Percentiles rank a stretch among this genome's conserved stretches.
Evolutionary conservation across 192 early-diverging fungal species (phyloP).

Genomic region (Tieghemiomyces parasiticus): DNA sequence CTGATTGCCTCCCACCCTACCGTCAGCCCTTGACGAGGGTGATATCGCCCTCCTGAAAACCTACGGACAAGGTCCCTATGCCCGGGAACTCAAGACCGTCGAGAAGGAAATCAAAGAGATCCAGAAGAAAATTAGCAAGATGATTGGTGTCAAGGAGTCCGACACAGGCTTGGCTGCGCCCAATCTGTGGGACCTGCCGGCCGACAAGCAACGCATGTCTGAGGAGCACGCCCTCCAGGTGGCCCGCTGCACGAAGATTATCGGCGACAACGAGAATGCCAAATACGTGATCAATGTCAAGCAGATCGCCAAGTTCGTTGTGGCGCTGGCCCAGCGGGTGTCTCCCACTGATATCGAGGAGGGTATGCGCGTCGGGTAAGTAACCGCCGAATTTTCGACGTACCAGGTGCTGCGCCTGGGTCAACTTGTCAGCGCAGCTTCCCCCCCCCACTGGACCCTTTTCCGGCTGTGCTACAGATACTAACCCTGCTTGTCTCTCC

Average conservation of each 20-base stretch:
- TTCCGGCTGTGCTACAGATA: no score
- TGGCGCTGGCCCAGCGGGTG: conserved; percentile 88
- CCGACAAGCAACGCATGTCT: conserved; percentile 93
- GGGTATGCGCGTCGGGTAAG: conserved; percentile 92
- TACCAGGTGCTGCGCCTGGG: background rate
- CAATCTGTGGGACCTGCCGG: conserved; percentile 97
- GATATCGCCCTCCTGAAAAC: conserved; percentile 87
- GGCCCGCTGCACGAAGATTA: conserved; percentile 98
- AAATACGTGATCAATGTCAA: conserved; percentile 99
- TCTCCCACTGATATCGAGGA: conserved; percentile 99
- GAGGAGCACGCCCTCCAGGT: conserved; percentile 85
- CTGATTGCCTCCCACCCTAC: conserved; percentile 29
- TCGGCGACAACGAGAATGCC: conserved; percentile 77
- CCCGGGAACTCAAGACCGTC: conserved; percentile 82
- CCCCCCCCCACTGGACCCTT: no score
- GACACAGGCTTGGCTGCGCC: conserved; percentile 97
- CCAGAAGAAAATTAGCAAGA: conserved; percentile 97
- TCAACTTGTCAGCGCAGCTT: no score
- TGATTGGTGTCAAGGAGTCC: conserved; percentile 98
- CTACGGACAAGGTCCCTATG: conserved; percentile 97
- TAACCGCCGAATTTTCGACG: background rate
- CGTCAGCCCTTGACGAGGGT: conserved; percentile 66
- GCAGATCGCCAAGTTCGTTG: conserved; percentile 99
- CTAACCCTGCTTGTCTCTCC: no score
- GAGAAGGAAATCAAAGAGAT: conserved; percentile 93